A percentile compares a stretch with the other conserved stretches of the same genome.
These are phyloP conservation scores for Pythium rhizo-oryzae DNA, from an alignment of 352 stramenopile genomes.

Conservation along the genomic window DNA sequence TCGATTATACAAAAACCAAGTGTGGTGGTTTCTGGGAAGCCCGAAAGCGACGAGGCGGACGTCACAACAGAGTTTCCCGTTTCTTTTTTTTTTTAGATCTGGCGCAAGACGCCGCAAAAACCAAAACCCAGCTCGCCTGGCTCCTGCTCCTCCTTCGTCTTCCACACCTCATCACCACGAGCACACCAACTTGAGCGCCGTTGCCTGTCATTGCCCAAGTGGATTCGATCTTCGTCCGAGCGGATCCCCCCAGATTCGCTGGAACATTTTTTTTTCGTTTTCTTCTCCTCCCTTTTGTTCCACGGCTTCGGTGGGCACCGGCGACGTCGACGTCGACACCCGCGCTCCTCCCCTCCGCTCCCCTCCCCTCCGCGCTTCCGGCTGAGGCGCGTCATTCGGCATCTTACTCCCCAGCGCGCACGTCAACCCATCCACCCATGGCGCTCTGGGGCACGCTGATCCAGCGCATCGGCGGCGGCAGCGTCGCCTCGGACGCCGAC, in stretches of 20 bases:
- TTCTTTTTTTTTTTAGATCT: constrained; percentile 17
- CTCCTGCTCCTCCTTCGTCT: neutral
- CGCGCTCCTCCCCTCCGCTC: neutral
- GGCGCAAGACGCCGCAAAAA: neutral
- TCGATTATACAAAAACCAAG: constrained; percentile 14
- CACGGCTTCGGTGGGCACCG: neutral
- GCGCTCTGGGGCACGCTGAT: constrained; percentile 82
- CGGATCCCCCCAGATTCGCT: constrained; percentile 15
- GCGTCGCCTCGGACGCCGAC: constrained; percentile 62
- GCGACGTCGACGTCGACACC: constrained; percentile 19
- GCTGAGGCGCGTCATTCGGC: constrained; percentile 13
- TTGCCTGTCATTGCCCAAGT: neutral
- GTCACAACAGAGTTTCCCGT: constrained; percentile 21
- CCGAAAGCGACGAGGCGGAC: constrained; percentile 30
- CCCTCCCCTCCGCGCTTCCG: too few relatives aligned
- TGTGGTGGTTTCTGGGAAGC: constrained; percentile 21
- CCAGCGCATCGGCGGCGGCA: constrained; percentile 65
- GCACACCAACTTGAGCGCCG: too few relatives aligned
- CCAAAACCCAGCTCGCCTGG: neutral
- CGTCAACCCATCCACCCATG: constrained; percentile 38
- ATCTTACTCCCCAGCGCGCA: neutral
- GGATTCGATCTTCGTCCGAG: neutral
- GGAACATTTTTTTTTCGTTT: neutral
- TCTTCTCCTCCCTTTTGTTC: neutral
- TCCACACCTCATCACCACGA: too few relatives aligned